Conservation (phyloP, 228 moss, liverwort and hornwort genomes). For the Sphagnum fallax region DNA sequence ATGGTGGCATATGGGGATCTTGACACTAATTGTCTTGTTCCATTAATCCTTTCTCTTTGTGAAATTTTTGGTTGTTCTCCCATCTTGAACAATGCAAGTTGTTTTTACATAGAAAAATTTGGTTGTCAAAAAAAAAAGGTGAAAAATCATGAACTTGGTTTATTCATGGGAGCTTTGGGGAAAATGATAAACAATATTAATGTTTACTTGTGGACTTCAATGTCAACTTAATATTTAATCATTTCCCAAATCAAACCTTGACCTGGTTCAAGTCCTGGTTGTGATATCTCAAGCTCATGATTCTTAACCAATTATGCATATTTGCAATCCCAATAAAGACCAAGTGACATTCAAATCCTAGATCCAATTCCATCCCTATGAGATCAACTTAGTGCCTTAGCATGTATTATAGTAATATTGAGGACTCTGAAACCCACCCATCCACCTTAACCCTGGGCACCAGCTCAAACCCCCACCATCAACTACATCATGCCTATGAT, state of each 20-base stretch:
- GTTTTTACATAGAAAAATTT: not conserved
- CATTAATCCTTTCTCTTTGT: slow-evolving; percentile 38
- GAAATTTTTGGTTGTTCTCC: too few relatives aligned
- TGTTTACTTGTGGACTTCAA: slow-evolving; percentile 89
- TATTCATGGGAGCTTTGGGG: not conserved
- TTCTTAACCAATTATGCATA: slow-evolving; percentile 70
- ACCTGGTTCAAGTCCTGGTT: slow-evolving; percentile 79
- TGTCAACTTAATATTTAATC: slow-evolving; percentile 77
- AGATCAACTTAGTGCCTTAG: too few relatives aligned
- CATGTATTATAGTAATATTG: too few relatives aligned
- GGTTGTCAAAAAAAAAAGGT: not conserved
- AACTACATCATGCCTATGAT: too few relatives aligned
- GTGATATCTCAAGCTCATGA: slow-evolving; percentile 77
- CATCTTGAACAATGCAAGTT: too few relatives aligned
- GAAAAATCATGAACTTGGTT: not conserved
- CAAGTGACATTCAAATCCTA: too few relatives aligned
- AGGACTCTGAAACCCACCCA: too few relatives aligned
- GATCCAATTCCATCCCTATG: too few relatives aligned
- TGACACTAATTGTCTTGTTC: slow-evolving; percentile 86
- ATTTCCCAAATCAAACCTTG: slow-evolving; percentile 89
- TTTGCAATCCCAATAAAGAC: slow-evolving; percentile 20
- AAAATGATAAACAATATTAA: not conserved
- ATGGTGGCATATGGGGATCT: slow-evolving; percentile 79
- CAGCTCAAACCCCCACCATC: too few relatives aligned
- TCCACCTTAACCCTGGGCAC: too few relatives aligned